Evolutionary conservation across 495 filamentous ascomycete genomes (phyloP), one percentile per base, ranked within the genome.

Genomic region (Penicillium soppii): DNA sequence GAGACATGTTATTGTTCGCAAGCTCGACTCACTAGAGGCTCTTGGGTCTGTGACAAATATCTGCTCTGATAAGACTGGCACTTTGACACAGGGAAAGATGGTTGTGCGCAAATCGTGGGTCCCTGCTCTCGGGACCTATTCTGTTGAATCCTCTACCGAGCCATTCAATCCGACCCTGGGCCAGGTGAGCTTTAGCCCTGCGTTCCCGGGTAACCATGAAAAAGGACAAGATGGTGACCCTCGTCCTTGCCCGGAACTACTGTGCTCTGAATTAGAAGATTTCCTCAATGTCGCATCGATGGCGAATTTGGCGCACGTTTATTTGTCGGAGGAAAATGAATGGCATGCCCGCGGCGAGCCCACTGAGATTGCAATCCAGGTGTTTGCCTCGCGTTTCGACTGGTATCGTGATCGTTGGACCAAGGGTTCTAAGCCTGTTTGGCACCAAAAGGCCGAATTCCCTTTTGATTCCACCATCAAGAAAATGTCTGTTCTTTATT

Each of bases 1-100:
- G 52, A 73, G 82, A 42, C 80, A 83, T 50, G 75, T 85, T 13
- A 64, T 87, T 9, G 83, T 82, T 71, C 84, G 85, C 54, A 81
- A 79, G 1, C 59, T 87, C 38, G 80, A 82, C 61, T 84, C 81
- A 0, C 81, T 87, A 47, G 89, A 94, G 71, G 92, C 89, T 9
- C 77, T 94, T 52, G 89, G 89, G 62, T 87, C 86, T 80, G 89
- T 91, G 42, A 88, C 91, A 68, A 90, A 91, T 70, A 88, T 94
- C 50, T 95, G 90, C 82, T 92, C 89, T 46, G 90, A 95, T 76
- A 95, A 95, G 79, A 92, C 88, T 4, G 72, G 73, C 25, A 77
- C 82, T 84, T 29, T 92, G 54, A 92, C 89, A 62, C 90, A 90
- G 79, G 92, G 92, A 78, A 90, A 90, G 72, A 86, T 92, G 48